Evolutionary conservation across 2,329 filamentous ascomycete genomes (phyloP).

Genomic region (Chaetomiaceae sp.): DNA sequence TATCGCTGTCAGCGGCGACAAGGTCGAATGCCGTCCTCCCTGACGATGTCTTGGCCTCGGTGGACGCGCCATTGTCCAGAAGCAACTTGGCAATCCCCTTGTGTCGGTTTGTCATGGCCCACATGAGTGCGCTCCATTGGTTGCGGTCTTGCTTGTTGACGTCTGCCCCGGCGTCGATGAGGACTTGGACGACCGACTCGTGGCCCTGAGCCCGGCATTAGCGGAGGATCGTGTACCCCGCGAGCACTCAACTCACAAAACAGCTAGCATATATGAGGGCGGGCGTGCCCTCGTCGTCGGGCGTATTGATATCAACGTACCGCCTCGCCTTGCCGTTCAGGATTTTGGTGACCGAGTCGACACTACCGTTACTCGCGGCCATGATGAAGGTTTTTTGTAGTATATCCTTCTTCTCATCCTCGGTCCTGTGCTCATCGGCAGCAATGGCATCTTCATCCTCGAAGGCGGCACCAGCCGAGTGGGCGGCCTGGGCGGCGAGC

Average conservation of each 20-base stretch:
- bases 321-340: conserved; percentile 67
- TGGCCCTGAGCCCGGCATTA: conserved; percentile 59
- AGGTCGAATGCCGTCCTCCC: conserved; percentile 95
- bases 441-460: conserved; percentile 78
- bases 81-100: conserved; percentile 92
- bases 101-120: conserved; percentile 98
- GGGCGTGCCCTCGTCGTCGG: conserved; percentile 93
- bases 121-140: conserved; percentile 97
- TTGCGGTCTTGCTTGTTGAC: conserved; percentile 95
- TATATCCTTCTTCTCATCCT: conserved; percentile 71
- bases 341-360: conserved; percentile 72
- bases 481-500: conserved; percentile 88
- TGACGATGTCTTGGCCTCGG: conserved; percentile 89
- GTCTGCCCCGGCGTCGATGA: conserved; percentile 80
- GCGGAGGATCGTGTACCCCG: not conserved
- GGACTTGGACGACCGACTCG: conserved; percentile 76
- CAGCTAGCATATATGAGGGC: conserved; percentile 96
- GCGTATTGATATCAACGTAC: conserved; percentile 78
- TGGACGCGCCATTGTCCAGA: conserved; percentile 89
- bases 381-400: conserved; percentile 88
- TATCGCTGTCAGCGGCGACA: conserved; percentile 89
- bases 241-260: conserved; percentile 61
- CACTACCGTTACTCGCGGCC: conserved; percentile 94
- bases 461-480: conserved; percentile 67
- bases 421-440: conserved; percentile 66